Percentiles rank a stretch among this genome's conserved stretches.
These are phyloP conservation scores for Esteya vermicola DNA, from an alignment of 2,329 filamentous ascomycete genomes.

Conservation along the genomic window DNA sequence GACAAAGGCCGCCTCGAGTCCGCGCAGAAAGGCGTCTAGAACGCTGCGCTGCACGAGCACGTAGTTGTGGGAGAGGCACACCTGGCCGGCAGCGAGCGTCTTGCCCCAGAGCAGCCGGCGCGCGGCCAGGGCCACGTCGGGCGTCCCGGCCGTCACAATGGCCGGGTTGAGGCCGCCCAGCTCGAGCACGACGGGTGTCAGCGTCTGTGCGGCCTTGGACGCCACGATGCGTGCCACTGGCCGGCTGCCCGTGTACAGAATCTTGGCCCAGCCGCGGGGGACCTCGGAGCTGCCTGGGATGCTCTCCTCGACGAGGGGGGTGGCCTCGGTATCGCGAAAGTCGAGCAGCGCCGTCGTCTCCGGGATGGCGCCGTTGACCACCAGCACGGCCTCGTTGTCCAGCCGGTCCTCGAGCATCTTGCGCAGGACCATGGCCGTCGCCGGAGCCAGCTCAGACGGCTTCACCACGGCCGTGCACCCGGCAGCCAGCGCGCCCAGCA, in stretches of 20 bases:
- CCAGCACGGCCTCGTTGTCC: constrained; percentile 60
- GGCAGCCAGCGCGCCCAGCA: constrained; percentile 82
- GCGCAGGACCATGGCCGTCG: constrained; percentile 64
- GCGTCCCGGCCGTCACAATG: constrained; percentile 65
- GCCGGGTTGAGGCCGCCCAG: constrained; percentile 86
- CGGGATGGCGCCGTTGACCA: constrained; percentile 67
- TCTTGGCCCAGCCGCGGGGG: constrained; percentile 74
- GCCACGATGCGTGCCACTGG: constrained; percentile 74
- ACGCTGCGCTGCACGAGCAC: constrained; percentile 67
- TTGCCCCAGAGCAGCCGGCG: constrained; percentile 82
- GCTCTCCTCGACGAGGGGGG: constrained; percentile 1
- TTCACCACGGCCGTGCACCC: constrained; percentile 86
- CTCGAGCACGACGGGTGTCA: constrained; percentile 82
- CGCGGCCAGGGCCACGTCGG: constrained; percentile 68
- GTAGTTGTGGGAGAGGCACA: constrained; percentile 91
- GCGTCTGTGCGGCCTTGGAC: constrained; percentile 74
- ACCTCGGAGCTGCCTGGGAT: constrained; percentile 5
- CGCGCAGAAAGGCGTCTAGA: constrained; percentile 55
- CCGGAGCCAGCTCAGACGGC: constrained; percentile 70
- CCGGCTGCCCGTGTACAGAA: constrained; percentile 82
- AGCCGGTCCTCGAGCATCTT: constrained; percentile 63
- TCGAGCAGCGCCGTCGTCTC: constrained; percentile 74
- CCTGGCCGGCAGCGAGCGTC: constrained; percentile 71
- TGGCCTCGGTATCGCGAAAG: constrained; percentile 24
- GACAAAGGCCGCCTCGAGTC: constrained; percentile 55